phyloP scores from a whole-genome alignment of 2,329 filamentous ascomycete genomes.

The Calcarisporium arbuscula region DNA sequence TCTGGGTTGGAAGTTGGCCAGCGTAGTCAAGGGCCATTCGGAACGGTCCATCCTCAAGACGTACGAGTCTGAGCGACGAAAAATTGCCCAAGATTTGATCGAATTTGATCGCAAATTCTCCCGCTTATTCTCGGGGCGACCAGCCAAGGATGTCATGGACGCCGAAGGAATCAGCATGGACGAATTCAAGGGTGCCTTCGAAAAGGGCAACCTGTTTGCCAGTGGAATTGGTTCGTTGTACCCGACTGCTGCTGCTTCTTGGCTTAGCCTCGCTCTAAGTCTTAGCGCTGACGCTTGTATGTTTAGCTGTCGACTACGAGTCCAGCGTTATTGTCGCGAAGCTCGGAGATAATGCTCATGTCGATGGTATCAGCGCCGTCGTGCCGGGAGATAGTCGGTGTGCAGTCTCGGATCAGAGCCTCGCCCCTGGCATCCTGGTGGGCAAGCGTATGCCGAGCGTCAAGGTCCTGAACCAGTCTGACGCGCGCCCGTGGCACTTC shows the following conservation, averaged over 20 bases:
- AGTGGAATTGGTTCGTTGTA: not conserved
- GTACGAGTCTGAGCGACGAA: conserved; percentile 47
- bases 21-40: conserved; percentile 37
- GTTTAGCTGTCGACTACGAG: not conserved
- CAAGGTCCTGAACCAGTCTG: conserved; percentile 53
- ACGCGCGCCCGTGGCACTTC: conserved; percentile 51
- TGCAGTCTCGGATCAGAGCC: too few species aligned
- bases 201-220: conserved; percentile 51
- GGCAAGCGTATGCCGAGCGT: conserved; percentile 54
- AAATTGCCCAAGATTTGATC: conserved; percentile 61
- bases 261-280: conserved; percentile 2
- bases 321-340: not conserved
- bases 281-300: conserved; percentile 13
- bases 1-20: conserved; percentile 50
- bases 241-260: not conserved
- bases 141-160: conserved; percentile 53
- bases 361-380: too few species aligned
- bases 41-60: conserved; percentile 38
- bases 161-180: conserved; percentile 55
- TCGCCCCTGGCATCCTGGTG: conserved; percentile 33
- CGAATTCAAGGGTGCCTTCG: conserved; percentile 55
- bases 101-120: conserved; percentile 54
- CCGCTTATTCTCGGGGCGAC: conserved; percentile 49
- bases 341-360: too few species aligned
- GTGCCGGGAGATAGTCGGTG: too few species aligned